These are phyloP conservation scores for Castanospermum australe DNA, from an alignment of 306 rosid species.

Conservation along the genomic window DNA sequence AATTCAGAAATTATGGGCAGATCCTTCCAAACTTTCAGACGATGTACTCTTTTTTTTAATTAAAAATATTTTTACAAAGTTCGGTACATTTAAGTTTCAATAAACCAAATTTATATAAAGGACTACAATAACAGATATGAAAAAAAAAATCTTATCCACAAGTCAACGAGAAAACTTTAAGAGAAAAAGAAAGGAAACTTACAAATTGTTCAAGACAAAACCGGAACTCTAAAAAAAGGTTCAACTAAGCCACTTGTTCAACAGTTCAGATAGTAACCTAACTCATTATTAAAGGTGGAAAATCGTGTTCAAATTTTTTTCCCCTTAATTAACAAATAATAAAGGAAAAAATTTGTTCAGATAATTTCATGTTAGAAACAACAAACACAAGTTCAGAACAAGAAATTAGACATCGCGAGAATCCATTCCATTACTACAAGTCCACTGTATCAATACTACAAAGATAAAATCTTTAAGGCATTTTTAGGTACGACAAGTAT, in stretches of 20 bases:
- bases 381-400: not conserved
- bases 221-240: not conserved
- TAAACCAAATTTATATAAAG: not conserved
- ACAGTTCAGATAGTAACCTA: no score
- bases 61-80: no score
- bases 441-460: not conserved
- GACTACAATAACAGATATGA: not conserved
- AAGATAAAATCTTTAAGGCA: not conserved
- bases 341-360: no score
- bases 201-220: not conserved
- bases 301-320: no score
- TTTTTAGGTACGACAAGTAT: not conserved
- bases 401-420: not conserved
- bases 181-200: not conserved
- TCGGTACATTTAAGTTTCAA: no score
- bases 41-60: no score
- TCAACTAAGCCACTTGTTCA: no score
- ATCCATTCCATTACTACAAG: not conserved
- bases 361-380: slow-evolving; percentile 10
- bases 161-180: slow-evolving; percentile 17
- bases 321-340: no score
- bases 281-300: no score
- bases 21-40: no score
- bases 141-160: not conserved
- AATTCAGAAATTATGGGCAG: not conserved